Percentiles rank a stretch among this genome's conserved stretches.
Evolutionary conservation across 371 early-diverging fungal genomes (phyloP).

Genomic region (Haplosporangium sp.): DNA sequence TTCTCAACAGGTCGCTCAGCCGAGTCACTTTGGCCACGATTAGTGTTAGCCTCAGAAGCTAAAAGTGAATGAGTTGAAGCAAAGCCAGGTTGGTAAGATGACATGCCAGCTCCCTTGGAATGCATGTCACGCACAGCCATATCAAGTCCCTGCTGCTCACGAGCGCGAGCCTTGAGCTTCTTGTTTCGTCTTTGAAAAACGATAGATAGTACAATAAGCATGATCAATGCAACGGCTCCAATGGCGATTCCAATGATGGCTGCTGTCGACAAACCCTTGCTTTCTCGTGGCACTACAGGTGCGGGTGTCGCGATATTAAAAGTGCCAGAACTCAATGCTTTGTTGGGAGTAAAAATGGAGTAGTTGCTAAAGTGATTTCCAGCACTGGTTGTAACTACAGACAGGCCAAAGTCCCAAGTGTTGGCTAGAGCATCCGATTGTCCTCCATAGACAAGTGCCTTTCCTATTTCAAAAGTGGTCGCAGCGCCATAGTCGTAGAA

Average conservation of each 20-base stretch:
- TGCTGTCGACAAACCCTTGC: constrained; percentile 34
- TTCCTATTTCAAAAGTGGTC: constrained; percentile 1
- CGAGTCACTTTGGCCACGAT: constrained; percentile 36
- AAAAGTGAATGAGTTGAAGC: constrained; percentile 48
- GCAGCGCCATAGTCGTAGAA: constrained; percentile 32
- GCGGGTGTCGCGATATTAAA: constrained; percentile 20
- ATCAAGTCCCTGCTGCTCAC: constrained; percentile 35
- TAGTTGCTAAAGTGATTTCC: constrained; percentile 11
- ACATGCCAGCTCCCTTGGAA: constrained; percentile 34
- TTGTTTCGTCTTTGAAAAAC: constrained; percentile 47
- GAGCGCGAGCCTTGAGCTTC: constrained; percentile 30
- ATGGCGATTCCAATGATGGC: constrained; percentile 54
- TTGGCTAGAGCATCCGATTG: constrained; percentile 8
- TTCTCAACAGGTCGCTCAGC: constrained; percentile 50
- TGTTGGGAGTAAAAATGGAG: not conserved
- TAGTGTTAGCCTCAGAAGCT: constrained; percentile 36
- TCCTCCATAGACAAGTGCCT: constrained; percentile 39
- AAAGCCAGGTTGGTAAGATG: constrained; percentile 31
- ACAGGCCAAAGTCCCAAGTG: constrained; percentile 37
- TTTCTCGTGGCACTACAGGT: not conserved
- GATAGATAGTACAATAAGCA: constrained; percentile 24
- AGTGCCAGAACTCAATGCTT: constrained; percentile 13
- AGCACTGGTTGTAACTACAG: constrained; percentile 9
- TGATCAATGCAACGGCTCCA: constrained; percentile 38
- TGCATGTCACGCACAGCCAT: constrained; percentile 50